phyloP scores from a whole-genome alignment of 1,139 yeast species.

The Diutina rugosa region DNA sequence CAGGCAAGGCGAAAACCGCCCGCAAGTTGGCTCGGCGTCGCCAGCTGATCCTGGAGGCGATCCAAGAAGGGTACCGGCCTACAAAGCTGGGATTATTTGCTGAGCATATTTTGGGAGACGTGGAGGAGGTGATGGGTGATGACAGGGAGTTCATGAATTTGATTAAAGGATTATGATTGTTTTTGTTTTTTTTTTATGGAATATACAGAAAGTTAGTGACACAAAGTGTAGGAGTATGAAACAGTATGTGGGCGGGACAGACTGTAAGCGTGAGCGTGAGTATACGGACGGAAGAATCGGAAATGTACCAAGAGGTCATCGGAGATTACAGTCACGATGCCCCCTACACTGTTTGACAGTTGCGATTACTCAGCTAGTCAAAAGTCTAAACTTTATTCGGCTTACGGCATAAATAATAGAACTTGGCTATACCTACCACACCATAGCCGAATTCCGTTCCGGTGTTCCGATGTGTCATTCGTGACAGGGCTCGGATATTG shows the following conservation, averaged over 20 bases:
- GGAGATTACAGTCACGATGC: neutral
- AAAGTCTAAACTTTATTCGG: neutral
- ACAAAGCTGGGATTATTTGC: conserved; percentile 67
- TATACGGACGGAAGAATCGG: neutral
- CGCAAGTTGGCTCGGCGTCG: conserved; percentile 30
- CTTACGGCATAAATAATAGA: neutral
- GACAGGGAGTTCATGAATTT: conserved; percentile 34
- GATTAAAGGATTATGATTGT: conserved; percentile 22
- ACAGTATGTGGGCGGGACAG: too few species aligned
- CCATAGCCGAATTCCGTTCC: neutral
- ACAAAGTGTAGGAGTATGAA: neutral
- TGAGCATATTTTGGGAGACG: conserved; percentile 58
- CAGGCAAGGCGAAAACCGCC: neutral
- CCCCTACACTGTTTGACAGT: neutral
- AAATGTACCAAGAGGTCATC: neutral
- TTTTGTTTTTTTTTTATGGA: neutral
- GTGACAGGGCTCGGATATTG: too few species aligned
- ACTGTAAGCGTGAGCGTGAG: too few species aligned
- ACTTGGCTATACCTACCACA: neutral
- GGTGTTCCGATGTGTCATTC: neutral
- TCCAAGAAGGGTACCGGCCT: conserved; percentile 59
- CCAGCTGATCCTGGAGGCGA: conserved; percentile 60
- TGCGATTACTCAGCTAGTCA: neutral
- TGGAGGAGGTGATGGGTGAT: conserved; percentile 46
- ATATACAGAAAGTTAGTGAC: neutral